Percentiles rank a stretch among this genome's conserved stretches.
Evolutionary conservation across 345 rosid genomes (phyloP).

Genomic region (Barbarea vulgaris): DNA sequence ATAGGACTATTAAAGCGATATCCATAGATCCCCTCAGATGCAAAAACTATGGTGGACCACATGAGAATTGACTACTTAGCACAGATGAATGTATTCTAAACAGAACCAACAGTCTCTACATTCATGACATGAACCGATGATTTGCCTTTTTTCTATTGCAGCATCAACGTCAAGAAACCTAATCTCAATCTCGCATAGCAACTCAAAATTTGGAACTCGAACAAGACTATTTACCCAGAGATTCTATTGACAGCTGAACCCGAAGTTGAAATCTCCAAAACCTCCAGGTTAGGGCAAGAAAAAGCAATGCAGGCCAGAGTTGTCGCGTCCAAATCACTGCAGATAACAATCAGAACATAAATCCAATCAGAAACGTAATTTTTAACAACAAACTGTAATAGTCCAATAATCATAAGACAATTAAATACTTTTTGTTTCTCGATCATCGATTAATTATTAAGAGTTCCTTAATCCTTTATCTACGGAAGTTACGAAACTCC

Average conservation of each 20-base stretch:
- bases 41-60: neutral
- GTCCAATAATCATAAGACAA: neutral
- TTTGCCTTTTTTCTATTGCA: neutral
- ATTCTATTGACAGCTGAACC: constrained; percentile 72
- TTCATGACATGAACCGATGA: neutral
- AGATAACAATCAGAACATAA: constrained; percentile 1
- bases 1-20: constrained; percentile 10
- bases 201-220: neutral
- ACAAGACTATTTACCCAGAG: constrained; percentile 62
- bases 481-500: neutral
- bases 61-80: neutral
- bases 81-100: neutral
- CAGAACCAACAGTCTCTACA: constrained; percentile 1
- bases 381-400: neutral
- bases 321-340: constrained; percentile 90
- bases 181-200: neutral
- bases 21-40: neutral
- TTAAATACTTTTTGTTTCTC: neutral
- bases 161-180: neutral
- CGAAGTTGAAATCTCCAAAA: constrained; percentile 67
- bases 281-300: constrained; percentile 88
- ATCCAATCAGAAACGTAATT: neutral
- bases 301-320: constrained; percentile 95
- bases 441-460: neutral
- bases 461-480: neutral